These are phyloP conservation scores for Eucalyptus virginea DNA, from an alignment of 345 rosid genomes.

Conservation along the genomic window DNA sequence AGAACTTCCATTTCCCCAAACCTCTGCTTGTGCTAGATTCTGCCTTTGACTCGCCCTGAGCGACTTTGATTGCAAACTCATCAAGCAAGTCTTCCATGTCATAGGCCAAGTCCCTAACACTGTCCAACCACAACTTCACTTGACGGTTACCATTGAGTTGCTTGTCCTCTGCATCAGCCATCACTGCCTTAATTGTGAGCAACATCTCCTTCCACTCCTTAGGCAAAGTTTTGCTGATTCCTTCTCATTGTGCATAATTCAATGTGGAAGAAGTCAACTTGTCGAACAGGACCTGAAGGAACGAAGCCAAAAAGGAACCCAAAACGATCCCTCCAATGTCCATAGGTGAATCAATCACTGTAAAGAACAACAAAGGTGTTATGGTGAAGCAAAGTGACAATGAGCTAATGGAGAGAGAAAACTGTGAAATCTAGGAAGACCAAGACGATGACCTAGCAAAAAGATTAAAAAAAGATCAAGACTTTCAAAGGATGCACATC, in stretches of 20 bases:
- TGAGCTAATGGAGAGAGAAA: background rate
- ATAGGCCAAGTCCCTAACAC: background rate
- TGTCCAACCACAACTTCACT: background rate
- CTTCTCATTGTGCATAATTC: background rate
- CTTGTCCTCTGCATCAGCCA: background rate
- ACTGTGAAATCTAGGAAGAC: background rate
- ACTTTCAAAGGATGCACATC: background rate
- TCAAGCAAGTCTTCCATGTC: background rate
- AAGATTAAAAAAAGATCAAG: background rate
- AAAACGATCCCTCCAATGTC: no score
- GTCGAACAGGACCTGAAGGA: background rate
- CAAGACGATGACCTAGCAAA: background rate
- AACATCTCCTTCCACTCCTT: background rate
- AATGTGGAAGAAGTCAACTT: background rate
- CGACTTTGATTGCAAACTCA: background rate
- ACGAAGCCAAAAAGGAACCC: background rate
- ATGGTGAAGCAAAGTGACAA: background rate
- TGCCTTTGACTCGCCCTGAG: background rate
- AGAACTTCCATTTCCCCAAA: background rate
- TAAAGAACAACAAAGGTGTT: background rate
- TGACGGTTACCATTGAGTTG: background rate
- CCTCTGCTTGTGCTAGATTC: background rate
- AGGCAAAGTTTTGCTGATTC: rapidly evolving
- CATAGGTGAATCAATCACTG: no score
- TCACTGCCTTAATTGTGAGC: background rate